Conservation (phyloP, 352 stramenopile species). For the Pythium myriotylum region DNA sequence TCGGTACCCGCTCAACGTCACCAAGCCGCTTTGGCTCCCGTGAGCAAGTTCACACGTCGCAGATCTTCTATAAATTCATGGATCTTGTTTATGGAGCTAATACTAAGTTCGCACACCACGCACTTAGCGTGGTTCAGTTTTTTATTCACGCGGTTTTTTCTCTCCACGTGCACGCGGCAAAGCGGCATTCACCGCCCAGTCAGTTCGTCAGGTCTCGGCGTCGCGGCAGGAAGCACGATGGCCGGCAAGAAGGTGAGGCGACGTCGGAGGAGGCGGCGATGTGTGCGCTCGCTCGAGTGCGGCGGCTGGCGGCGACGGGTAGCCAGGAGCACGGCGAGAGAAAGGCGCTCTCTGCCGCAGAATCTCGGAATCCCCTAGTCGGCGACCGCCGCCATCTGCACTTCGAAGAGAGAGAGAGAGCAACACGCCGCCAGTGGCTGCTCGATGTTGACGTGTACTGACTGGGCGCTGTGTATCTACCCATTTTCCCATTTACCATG, state of each 20-base stretch:
- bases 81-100: background rate
- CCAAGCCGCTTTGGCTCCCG: background rate
- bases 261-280: background rate
- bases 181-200: background rate
- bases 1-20: constrained; percentile 12
- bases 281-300: no score
- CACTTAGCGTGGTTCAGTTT: constrained; percentile 10
- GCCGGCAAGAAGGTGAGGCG: constrained; percentile 4
- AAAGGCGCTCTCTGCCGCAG: constrained; percentile 1
- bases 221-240: background rate
- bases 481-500: constrained; percentile 9
- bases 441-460: background rate
- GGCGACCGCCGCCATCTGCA: background rate
- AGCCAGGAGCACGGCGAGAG: no score
- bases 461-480: background rate
- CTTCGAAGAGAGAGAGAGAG: background rate
- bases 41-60: constrained; percentile 3
- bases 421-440: background rate
- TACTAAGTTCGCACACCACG: background rate
- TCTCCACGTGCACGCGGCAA: background rate
- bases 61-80: background rate
- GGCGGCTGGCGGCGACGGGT: no score
- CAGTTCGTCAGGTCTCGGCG: background rate
- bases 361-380: background rate
- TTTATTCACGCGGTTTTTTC: constrained; percentile 6